phyloP scores from a whole-genome alignment of 202 grass and related monocot genomes.

The Musa balbisiana region DNA sequence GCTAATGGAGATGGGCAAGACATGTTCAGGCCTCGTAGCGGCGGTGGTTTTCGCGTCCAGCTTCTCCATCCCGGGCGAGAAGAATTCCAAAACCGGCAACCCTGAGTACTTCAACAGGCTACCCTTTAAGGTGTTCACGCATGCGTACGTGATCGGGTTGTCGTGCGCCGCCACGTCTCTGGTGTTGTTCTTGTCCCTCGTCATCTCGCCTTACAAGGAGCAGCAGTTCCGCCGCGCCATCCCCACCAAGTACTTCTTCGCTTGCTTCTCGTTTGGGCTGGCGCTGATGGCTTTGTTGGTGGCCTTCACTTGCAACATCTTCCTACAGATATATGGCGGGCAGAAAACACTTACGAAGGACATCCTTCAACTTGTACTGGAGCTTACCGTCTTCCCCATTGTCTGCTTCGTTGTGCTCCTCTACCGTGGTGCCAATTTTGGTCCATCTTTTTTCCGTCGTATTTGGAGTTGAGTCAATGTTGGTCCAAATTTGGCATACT shows the following conservation, averaged over 20 bases:
- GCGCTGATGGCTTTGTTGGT: conserved; percentile 11
- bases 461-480: background rate
- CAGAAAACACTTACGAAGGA: background rate
- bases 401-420: conserved; percentile 8
- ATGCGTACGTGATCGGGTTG: conserved; percentile 28
- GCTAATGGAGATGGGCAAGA: conserved; percentile 29
- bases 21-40: conserved; percentile 24
- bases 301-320: conserved; percentile 25
- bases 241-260: conserved; percentile 20
- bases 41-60: conserved; percentile 19
- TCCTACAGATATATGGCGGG: conserved; percentile 26
- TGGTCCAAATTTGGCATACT: too few relatives aligned
- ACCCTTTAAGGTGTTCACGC: conserved; percentile 27
- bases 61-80: conserved; percentile 40
- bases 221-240: conserved; percentile 23
- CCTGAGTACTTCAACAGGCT: conserved; percentile 21
- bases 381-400: conserved; percentile 19
- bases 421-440: background rate
- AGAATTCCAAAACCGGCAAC: conserved; percentile 4
- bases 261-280: conserved; percentile 15
- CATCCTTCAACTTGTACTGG: conserved; percentile 12
- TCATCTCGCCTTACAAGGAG: conserved; percentile 28
- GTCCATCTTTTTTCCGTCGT: background rate
- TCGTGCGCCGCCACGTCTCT: conserved; percentile 21
- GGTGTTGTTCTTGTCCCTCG: conserved; percentile 29